Evolutionary conservation across 1,284 basidiomycete genomes (phyloP).

Genomic region (Sanghuangporus sanghuang): DNA sequence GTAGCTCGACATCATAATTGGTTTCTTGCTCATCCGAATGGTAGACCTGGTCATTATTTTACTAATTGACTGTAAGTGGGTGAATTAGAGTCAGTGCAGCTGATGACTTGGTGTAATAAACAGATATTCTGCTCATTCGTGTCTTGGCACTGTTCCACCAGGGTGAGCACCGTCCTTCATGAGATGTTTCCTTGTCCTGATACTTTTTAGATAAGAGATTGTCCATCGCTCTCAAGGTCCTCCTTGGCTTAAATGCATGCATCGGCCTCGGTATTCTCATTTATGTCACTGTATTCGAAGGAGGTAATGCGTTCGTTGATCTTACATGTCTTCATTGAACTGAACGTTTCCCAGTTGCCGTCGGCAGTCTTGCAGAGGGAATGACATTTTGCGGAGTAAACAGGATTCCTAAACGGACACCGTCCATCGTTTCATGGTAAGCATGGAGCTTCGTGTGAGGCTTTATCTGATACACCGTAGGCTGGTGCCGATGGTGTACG

Average conservation of each 20-base stretch:
- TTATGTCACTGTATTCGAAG: background rate
- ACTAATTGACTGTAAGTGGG: background rate
- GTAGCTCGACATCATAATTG: background rate
- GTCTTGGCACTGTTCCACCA: slow-evolving; percentile 7
- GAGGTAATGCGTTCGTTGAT: background rate
- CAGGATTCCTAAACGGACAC: background rate
- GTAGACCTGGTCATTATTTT: background rate
- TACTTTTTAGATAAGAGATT: background rate
- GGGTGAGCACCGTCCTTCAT: background rate
- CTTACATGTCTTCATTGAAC: background rate
- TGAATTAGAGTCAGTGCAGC: background rate
- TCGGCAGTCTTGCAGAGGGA: background rate
- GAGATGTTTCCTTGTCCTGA: background rate
- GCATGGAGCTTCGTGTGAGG: no score
- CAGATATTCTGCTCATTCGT: slow-evolving; percentile 7
- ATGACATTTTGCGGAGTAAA: background rate
- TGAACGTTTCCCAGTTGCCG: background rate
- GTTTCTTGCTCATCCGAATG: background rate
- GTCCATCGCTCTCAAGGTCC: background rate
- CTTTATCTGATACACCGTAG: background rate
- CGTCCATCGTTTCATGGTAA: background rate
- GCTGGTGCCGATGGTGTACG: slow-evolving; percentile 1
- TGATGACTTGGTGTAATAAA: background rate
- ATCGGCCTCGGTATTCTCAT: background rate
- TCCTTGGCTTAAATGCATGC: background rate